Base-by-base conservation (phyloP, 176 grass and related monocot species). In the Saccharum officinarum region DNA sequence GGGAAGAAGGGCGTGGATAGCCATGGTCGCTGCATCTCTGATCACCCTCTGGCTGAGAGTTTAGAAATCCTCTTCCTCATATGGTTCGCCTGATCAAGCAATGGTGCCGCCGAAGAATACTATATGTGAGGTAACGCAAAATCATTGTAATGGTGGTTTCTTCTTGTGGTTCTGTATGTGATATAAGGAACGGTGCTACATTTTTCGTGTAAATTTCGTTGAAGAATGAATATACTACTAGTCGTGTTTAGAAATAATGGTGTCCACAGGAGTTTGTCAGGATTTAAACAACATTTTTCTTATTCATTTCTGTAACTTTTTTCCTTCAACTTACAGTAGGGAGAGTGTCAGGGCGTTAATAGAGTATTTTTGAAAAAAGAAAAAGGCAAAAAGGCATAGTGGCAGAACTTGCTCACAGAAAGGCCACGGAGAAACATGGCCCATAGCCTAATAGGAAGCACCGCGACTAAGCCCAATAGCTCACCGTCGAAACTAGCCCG, bases 1-100 rank as follows among this genome's bases (percentile, higher is more conserved):
- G 39, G 33, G 52, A 65, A 86, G 62, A 71, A 86, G 61, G 60
- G 57, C 10, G 60, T 52, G 61, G 62, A 75, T 38, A 13, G 64
- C 67, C 37, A 33, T 55, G 22, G 49, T 74, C 5, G 61, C 26
- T 65, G 61, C 75, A 8, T 79, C 36, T 57, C 28, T 86, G 69
- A 86, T 79, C 20, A 10, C 55, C 0, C 50, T 92, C 71, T 22
- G 76, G 57, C 74, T 86, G 33, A 83, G 39, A 75, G 3, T 81
- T 85, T 22, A 80, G 64, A 16, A 13, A 25, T 38, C 20, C 3
- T 47, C 25, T 40, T 28, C 8, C 1, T 41, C 4, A 11, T 41
- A 79, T 44, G 7, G 26, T 45, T 2, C 41, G 42, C 66, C 78
- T 34, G 6, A 82, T 82, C 26, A 11, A n/a, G n/a, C 52, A 60